Evolutionary conservation across 176 grass and related monocot genomes (phyloP), one percentile per base, ranked within the genome.

Genomic region (Musa itinerans): DNA sequence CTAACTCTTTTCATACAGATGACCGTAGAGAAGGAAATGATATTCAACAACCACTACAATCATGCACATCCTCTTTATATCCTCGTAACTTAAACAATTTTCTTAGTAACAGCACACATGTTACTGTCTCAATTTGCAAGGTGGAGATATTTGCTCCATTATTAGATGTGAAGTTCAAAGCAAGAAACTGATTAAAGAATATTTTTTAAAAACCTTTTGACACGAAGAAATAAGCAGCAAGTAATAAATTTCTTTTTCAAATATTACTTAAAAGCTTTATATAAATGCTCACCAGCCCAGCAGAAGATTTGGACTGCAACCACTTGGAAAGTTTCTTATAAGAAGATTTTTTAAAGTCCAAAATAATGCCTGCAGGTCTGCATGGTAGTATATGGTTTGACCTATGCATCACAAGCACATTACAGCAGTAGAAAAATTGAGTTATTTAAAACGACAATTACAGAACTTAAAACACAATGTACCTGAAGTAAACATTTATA

Each of bases 291-390:
- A 98, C 94, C 82, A 98, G 84, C 63, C 86, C 84, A 67, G 86
- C 55, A 34, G 84, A 89, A 87, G 84, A 81, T 84, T 98, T 98
- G 76, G 90, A 91, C n/a, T 89, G 88, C 73, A 98, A 65, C 94
- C 94, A 98, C 82, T 98, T 93, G 2, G 90, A 89, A 66, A 98
- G 51, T 73, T 93, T 98, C 79, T 93, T 98, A 74, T 98, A 86
- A 75, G 94, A 93, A 29, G 90, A 98, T 26, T 84, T 93, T 73
- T 98, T 98, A 53, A 98, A 91, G 81, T 98, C 90, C 83, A 98
- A 80, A 76, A 84, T 93, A 75, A 86, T 76, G 72, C 88, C 90
- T 79, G 88, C 70, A 72, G 94, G 94, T 78, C 94, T 93, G 82
- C 88, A 91, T 8, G 94, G 88, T 48, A 98, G 90, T 80, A 98